Evolutionary conservation across 2,329 filamentous ascomycete genomes (phyloP), one percentile per base, ranked within the genome.

Genomic region (Diaporthe sp.): DNA sequence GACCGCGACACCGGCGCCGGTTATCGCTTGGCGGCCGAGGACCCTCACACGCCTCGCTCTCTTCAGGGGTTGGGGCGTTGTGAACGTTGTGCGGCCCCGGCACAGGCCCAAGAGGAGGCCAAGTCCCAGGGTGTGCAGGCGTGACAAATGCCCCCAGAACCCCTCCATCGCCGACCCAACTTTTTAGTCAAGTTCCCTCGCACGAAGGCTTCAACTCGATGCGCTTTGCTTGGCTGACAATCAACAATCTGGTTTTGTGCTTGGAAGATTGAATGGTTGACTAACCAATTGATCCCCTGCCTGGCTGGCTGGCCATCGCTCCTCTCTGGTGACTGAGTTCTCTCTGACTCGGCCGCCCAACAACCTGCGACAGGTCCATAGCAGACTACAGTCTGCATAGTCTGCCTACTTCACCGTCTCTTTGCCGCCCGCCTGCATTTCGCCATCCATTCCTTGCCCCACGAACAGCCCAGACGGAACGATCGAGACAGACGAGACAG

Each of bases 271-370:
- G 42, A 39, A 7, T 61, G 42, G 5, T 49, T 72, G 53, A 59
- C 69, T 51, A 49, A 61, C 69, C 53, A 17, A n/a, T 58, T 37
- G 31, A 58, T n/a, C 31, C 34, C 53, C 19, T 25, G 25, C 4
- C 37, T 57, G 42, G 62, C 28, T 17, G 22, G n/a, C 49, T 46
- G 37, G 13, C n/a, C 15, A 12, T 44, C 42, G 44, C 22, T n/a
- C 49, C 34, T 22, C 34, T 34, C n/a, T 44, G 28, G n/a, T 15
- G 7, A n/a, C 42, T 46, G 46, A 1, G 51, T 13, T 17, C 37
- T 37, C 28, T 25, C 70, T 72, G 70, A 62, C 70, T 72, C 57
- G 70, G 70, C 70, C 19, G 37, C 42, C 28, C 25, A 28, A 57
- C 67, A 13, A 34, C 4, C 19, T 57, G 51, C 49, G 49, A 13